These are phyloP conservation scores for Asclepias syriaca DNA, from an alignment of 257 asterid genomes.

Conservation along the genomic window DNA sequence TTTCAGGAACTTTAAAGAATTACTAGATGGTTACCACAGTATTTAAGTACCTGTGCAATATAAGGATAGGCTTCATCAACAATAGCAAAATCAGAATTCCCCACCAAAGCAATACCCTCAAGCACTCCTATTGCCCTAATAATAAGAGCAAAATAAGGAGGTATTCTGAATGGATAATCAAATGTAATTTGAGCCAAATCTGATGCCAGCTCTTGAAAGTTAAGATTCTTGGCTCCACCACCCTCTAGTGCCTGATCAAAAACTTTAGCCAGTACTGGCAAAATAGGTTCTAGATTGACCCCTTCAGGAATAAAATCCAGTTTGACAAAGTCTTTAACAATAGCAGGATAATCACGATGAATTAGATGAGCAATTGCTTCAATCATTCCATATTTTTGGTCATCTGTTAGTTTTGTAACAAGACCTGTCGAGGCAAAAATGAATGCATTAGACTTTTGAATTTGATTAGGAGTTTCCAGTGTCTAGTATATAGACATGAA, in stretches of 20 bases:
- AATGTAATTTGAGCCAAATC: conserved; percentile 98
- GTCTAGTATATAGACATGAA: not conserved
- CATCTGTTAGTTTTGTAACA: conserved; percentile 93
- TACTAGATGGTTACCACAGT: not conserved
- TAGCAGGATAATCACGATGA: conserved; percentile 93
- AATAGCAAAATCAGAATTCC: conserved; percentile 94
- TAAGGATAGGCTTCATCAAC: conserved; percentile 99
- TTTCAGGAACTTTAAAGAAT: not conserved
- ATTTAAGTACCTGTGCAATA: conserved; percentile 77
- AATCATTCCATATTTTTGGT: conserved; percentile 94
- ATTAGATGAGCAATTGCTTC: conserved; percentile 99
- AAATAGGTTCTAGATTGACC: conserved; percentile 85
- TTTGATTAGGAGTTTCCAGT: conserved; percentile 1
- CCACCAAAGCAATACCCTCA: conserved; percentile 99
- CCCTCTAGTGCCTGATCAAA: conserved; percentile 99
- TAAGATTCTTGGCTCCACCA: conserved; percentile 93
- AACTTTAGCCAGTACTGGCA: conserved; percentile 98
- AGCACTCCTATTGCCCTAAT: conserved; percentile 97
- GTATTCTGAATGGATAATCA: conserved; percentile 94
- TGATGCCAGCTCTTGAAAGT: conserved; percentile 96
- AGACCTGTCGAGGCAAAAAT: conserved; percentile 54
- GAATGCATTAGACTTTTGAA: not conserved
- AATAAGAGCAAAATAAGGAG: conserved; percentile 97
- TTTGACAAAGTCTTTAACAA: conserved; percentile 91
- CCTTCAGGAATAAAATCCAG: conserved; percentile 92